Percentiles rank a stretch among this genome's conserved stretches.
Conservation (phyloP, 2,329 filamentous ascomycete genomes). For the Eurotiales sp. region DNA sequence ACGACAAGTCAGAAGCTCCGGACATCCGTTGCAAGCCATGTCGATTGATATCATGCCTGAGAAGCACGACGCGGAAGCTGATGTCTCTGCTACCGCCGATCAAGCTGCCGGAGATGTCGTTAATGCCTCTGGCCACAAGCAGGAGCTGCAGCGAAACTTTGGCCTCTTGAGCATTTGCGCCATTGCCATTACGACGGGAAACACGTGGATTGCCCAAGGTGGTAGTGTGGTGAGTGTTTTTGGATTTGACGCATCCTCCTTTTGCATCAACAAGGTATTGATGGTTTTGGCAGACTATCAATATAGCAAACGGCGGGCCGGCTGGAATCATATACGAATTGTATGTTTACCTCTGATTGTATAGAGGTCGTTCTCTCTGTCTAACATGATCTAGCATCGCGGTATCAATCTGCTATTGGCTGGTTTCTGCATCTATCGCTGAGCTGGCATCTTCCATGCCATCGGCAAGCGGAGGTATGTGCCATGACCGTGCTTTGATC, state of each 20-base stretch:
- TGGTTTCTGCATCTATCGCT: slow-evolving; percentile 56
- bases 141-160: slow-evolving; percentile 63
- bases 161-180: slow-evolving; percentile 57
- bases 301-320: slow-evolving; percentile 59
- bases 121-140: slow-evolving; percentile 62
- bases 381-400: slow-evolving; percentile 32
- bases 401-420: slow-evolving; percentile 53
- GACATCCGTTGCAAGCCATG: slow-evolving; percentile 15
- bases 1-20: not conserved
- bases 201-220: slow-evolving; percentile 62
- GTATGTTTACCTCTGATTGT: slow-evolving; percentile 21
- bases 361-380: not conserved
- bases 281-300: slow-evolving; percentile 35
- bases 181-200: slow-evolving; percentile 60
- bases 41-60: slow-evolving; percentile 18
- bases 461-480: slow-evolving; percentile 52
- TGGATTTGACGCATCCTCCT: not conserved
- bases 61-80: slow-evolving; percentile 23
- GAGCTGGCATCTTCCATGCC: slow-evolving; percentile 60
- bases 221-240: slow-evolving; percentile 54
- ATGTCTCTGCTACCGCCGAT: slow-evolving; percentile 25
- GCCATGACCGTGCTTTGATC: not conserved
- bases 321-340: slow-evolving; percentile 63
- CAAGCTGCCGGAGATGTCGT: slow-evolving; percentile 41
- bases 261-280: slow-evolving; percentile 1